Conservation (phyloP, 2,329 filamentous ascomycete species). For the Hymenoscyphus salicellus region DNA sequence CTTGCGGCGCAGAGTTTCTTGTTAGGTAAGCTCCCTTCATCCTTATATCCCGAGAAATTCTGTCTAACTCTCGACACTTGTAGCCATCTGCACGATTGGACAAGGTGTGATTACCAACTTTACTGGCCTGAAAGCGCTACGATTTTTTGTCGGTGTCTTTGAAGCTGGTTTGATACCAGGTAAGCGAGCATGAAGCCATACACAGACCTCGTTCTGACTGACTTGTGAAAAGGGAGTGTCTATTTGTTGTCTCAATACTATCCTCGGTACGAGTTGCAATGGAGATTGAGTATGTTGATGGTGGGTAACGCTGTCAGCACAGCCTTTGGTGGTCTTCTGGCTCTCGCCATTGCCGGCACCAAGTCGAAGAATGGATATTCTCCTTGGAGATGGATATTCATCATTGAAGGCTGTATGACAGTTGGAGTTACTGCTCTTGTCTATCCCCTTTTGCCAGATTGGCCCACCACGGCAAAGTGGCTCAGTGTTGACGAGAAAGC, state of each 20-base stretch:
- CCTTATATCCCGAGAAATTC: background rate
- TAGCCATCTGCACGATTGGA: slow-evolving; percentile 10
- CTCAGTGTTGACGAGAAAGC: slow-evolving; percentile 43
- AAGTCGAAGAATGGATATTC: slow-evolving; percentile 5
- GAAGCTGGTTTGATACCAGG: slow-evolving; percentile 48
- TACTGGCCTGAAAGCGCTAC: slow-evolving; percentile 9
- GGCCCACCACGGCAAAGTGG: slow-evolving; percentile 47
- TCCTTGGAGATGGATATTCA: slow-evolving; percentile 36
- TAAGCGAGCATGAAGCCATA: background rate
- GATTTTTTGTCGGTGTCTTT: slow-evolving; percentile 44
- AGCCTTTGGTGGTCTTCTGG: slow-evolving; percentile 13
- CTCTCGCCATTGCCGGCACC: slow-evolving; percentile 19
- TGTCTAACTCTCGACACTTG: background rate
- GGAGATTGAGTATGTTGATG: slow-evolving; percentile 47
- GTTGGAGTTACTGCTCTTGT: slow-evolving; percentile 9
- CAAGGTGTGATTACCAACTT: slow-evolving; percentile 9
- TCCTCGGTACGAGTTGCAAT: slow-evolving; percentile 47
- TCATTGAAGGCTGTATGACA: slow-evolving; percentile 37
- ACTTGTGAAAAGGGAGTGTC: slow-evolving; percentile 35
- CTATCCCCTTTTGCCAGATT: slow-evolving; percentile 35
- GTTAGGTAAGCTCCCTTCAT: slow-evolving; percentile 6
- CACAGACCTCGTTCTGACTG: background rate
- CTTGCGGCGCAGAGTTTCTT: slow-evolving; percentile 11
- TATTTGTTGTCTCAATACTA: slow-evolving; percentile 50
- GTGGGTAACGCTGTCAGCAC: slow-evolving; percentile 35